Evolutionary conservation across 148 eudicot species (phyloP).

Genomic region (Dysphania ambrosioides): DNA sequence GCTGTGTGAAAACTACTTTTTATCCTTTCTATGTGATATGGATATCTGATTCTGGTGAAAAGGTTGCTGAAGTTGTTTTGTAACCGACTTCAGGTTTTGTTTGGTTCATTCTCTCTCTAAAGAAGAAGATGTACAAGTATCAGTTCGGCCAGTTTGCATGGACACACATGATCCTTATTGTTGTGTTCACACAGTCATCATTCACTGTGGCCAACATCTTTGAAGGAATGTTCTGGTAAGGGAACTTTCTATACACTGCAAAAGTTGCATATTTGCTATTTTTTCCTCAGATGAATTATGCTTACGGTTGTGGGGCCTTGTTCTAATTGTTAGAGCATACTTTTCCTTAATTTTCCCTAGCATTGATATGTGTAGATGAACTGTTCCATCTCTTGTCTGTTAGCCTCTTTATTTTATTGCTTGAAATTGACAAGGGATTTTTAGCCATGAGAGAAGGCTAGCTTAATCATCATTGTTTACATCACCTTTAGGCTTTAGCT

Average conservation of each 20-base stretch:
- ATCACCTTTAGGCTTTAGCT: too few relatives aligned
- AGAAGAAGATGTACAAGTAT: conserved; percentile 99
- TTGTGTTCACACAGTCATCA: conserved; percentile 90
- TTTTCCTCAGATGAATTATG: neutral
- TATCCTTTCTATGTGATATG: neutral
- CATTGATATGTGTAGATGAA: neutral
- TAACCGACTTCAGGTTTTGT: conserved; percentile 57
- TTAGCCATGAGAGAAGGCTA: neutral
- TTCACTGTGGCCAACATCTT: conserved; percentile 95
- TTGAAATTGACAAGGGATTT: too few relatives aligned
- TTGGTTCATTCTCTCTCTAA: conserved; percentile 94
- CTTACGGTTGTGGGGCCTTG: neutral
- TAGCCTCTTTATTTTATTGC: neutral
- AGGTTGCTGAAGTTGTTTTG: conserved; percentile 24
- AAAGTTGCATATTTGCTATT: neutral
- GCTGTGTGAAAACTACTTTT: neutral
- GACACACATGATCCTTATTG: conserved; percentile 99
- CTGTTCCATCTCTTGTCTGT: neutral
- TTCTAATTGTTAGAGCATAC: neutral
- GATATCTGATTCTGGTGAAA: conserved; percentile 10
- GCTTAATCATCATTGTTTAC: neutral
- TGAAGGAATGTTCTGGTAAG: conserved; percentile 95
- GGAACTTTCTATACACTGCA: neutral
- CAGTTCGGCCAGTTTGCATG: conserved; percentile 98
- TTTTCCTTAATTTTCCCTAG: neutral